Base-by-base conservation (phyloP, 805 yeast genomes). In the Barnettozyma botsteinii region DNA sequence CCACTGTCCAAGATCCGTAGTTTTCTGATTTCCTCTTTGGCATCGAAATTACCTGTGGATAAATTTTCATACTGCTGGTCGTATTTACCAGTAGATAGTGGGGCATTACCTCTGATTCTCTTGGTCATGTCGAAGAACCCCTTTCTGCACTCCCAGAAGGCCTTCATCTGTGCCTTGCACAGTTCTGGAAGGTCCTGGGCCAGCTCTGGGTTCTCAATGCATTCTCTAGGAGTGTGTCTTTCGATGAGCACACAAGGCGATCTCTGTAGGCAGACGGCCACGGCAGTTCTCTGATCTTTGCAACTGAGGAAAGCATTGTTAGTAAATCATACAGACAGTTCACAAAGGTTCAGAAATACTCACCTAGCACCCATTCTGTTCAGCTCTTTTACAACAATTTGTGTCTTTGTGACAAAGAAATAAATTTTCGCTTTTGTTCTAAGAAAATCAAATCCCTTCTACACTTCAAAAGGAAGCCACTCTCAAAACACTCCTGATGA, bases 211-310 rank as follows among this genome's bases (percentile, higher is more conserved):
- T 89, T 71, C 28, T 84, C 82, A 17, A 89, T 62, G 57, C 98
- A 91, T 43, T 87, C 81, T 46, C 86, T 81, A 3, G 98, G 98
- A 2, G 85, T 85, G 62, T 93, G 73, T 49, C 98, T 72, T 46
- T 93, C 85, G 18, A 91, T 73, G 66, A 91, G 71, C 37, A 91
- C 98, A 62, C 98, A 91, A 13, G 98, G 98, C 5, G 97, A 88
- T 56, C 97, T 75, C 61, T 91, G 98, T 35, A 91, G 72, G 60
- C 98, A 91, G 17, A 91, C 80, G 9, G 98, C 98, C 42, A 93
- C 85, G n/a, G 95, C 96, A 52, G 77, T 87, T 55, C 89, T 77
- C 58, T 91, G 94, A 62, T 91, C 98, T 56, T 85, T 82, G 61
- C 98, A 91, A 70, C 96, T 88, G 20, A n/a, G 12, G 9, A 1